Percentiles rank a stretch among this genome's conserved stretches.
Evolutionary conservation across 78 protist species (phyloP).

Genomic region (Guillardia theta): DNA sequence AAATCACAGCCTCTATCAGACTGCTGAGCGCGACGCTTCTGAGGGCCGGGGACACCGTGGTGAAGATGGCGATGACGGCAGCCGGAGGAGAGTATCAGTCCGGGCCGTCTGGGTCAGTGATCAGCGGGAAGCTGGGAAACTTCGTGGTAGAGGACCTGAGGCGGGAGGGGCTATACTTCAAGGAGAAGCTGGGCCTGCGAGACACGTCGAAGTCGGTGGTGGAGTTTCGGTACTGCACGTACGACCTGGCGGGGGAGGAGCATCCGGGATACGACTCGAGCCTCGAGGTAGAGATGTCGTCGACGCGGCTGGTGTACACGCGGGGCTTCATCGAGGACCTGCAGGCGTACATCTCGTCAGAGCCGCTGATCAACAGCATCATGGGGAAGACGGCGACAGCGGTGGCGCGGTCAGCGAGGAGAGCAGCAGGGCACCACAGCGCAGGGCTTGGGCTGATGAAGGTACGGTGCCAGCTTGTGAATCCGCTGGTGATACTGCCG

Average conservation of each 20-base stretch:
- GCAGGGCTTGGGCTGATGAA: not conserved
- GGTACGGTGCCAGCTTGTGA: not conserved
- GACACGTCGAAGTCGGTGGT: slow-evolving; percentile 20
- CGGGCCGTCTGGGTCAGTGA: not conserved
- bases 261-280: not conserved
- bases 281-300: not conserved
- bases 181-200: slow-evolving; percentile 32
- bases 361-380: not conserved
- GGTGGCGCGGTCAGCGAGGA: slow-evolving; percentile 22
- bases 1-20: not conserved
- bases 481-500: slow-evolving; percentile 15
- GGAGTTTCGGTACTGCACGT: not conserved
- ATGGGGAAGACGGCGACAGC: slow-evolving; percentile 39
- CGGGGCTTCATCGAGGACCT: not conserved
- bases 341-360: not conserved
- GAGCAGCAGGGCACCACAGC: not conserved
- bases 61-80: not conserved
- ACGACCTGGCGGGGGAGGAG: not conserved
- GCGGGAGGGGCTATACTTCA: not conserved
- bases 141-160: slow-evolving; percentile 33
- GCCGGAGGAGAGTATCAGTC: not conserved
- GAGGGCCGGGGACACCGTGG: not conserved
- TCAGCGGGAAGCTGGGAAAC: slow-evolving; percentile 19
- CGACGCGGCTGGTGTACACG: not conserved
- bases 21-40: not conserved